Evolutionary conservation across 2,329 filamentous ascomycete genomes (phyloP).

Genomic region (Fusarium humuli): DNA sequence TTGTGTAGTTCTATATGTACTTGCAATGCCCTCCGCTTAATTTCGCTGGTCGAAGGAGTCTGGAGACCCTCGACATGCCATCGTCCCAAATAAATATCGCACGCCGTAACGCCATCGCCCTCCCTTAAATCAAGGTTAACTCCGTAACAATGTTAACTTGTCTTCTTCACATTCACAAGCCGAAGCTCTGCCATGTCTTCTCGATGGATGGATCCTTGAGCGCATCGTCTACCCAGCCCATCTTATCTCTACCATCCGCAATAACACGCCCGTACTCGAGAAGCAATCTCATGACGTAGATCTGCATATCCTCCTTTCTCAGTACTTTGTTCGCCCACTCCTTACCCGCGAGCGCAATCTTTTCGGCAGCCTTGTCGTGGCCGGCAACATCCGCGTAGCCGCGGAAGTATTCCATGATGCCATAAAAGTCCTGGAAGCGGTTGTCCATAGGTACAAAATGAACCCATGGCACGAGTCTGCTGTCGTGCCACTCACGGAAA

Average conservation of each 20-base stretch:
- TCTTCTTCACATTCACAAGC: constrained; percentile 17
- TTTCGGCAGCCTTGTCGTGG: constrained; percentile 69
- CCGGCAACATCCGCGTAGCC: constrained; percentile 62
- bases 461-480: constrained; percentile 78
- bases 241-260: constrained; percentile 62
- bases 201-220: constrained; percentile 50
- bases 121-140: constrained; percentile 35
- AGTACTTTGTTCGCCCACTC: constrained; percentile 76
- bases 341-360: constrained; percentile 74
- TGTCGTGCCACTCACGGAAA: constrained; percentile 85
- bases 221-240: constrained; percentile 68
- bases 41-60: constrained; percentile 20
- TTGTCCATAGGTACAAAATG: constrained; percentile 87
- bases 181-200: constrained; percentile 48
- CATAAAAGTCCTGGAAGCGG: constrained; percentile 77
- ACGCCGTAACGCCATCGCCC: constrained; percentile 41
- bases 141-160: constrained; percentile 20
- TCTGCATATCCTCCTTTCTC: constrained; percentile 77
- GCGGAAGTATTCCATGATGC: constrained; percentile 79
- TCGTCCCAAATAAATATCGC: constrained; percentile 11
- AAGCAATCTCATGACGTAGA: constrained; percentile 74
- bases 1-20: constrained; percentile 36
- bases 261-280: constrained; percentile 71
- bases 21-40: constrained; percentile 12
- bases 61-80: constrained; percentile 27